Conservation (phyloP, 371 early-diverging fungal genomes). For the Mortierella sp. region DNA sequence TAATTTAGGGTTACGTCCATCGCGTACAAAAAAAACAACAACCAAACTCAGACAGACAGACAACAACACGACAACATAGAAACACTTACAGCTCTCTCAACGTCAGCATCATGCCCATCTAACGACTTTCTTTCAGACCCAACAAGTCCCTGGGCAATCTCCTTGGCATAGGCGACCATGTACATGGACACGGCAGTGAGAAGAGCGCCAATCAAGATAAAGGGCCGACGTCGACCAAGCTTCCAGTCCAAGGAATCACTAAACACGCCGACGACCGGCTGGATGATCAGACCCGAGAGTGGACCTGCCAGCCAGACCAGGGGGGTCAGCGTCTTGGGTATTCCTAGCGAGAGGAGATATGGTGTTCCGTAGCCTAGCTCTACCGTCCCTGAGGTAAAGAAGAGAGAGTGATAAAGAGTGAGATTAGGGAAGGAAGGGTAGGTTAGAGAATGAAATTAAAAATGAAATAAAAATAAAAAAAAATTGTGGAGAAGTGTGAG, state of each 20-base stretch:
- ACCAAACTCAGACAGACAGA: no score
- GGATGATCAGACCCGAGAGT: constrained; percentile 66
- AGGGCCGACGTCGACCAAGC: constrained; percentile 69
- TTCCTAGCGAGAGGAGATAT: constrained; percentile 75
- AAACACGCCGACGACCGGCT: constrained; percentile 69
- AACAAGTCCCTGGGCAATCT: constrained; percentile 60
- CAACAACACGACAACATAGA: no score
- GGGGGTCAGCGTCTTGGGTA: constrained; percentile 74
- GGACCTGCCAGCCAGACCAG: constrained; percentile 89
- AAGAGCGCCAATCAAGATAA: constrained; percentile 66
- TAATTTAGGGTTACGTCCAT: no score
- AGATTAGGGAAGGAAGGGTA: background rate
- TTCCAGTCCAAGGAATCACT: constrained; percentile 68
- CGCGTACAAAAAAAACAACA: background rate
- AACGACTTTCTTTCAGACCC: background rate
- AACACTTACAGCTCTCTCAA: background rate
- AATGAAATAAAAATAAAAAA: constrained; percentile 1
- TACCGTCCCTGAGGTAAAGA: constrained; percentile 21
- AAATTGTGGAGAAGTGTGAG: no score
- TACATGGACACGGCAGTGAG: constrained; percentile 70
- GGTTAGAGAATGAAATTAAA: constrained; percentile 8
- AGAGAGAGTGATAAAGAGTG: constrained; percentile 1
- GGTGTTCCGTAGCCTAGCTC: constrained; percentile 81
- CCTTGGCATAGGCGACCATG: constrained; percentile 74
- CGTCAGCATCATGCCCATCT: background rate